Percentiles rank a stretch among this genome's conserved stretches.
Conservation (phyloP, 768 basidiomycete genomes). For the Leccinum disarticulatum region DNA sequence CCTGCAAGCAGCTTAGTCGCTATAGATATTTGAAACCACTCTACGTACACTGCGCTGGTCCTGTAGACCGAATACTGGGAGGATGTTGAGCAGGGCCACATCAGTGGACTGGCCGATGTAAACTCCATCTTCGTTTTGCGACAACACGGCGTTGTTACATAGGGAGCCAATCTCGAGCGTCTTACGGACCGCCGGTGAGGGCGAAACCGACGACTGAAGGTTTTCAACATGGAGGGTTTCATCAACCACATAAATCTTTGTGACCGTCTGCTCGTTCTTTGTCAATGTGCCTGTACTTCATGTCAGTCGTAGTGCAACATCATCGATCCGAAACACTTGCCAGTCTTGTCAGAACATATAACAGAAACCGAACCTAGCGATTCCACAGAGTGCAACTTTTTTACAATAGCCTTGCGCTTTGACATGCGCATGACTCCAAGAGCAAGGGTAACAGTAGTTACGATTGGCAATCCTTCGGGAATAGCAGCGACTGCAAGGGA, state of each 20-base stretch:
- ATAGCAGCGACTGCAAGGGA: slow-evolving; percentile 98
- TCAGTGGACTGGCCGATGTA: slow-evolving; percentile 91
- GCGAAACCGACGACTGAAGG: slow-evolving; percentile 41
- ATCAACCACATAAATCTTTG: slow-evolving; percentile 84
- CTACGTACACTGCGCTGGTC: slow-evolving; percentile 70
- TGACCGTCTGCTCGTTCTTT: slow-evolving; percentile 95
- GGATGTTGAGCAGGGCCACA: slow-evolving; percentile 83
- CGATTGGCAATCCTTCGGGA: slow-evolving; percentile 94
- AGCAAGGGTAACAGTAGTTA: slow-evolving; percentile 95
- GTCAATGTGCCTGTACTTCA: slow-evolving; percentile 72
- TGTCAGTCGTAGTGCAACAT: not conserved
- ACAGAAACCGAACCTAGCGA: slow-evolving; percentile 94
- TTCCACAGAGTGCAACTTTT: slow-evolving; percentile 94
- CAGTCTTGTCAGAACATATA: slow-evolving; percentile 97
- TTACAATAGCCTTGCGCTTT: slow-evolving; percentile 93
- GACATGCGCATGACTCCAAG: slow-evolving; percentile 94
- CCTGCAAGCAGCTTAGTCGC: slow-evolving; percentile 36
- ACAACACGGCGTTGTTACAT: slow-evolving; percentile 82
- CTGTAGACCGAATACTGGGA: slow-evolving; percentile 60
- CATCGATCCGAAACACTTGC: slow-evolving; percentile 36
- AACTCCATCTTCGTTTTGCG: slow-evolving; percentile 64
- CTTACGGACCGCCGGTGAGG: slow-evolving; percentile 69
- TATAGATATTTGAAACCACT: not conserved
- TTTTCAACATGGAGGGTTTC: slow-evolving; percentile 67
- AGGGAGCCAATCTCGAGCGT: slow-evolving; percentile 80